These are phyloP conservation scores for Xylariaceae sp. DNA, from an alignment of 2,329 filamentous ascomycete species.

Conservation along the genomic window DNA sequence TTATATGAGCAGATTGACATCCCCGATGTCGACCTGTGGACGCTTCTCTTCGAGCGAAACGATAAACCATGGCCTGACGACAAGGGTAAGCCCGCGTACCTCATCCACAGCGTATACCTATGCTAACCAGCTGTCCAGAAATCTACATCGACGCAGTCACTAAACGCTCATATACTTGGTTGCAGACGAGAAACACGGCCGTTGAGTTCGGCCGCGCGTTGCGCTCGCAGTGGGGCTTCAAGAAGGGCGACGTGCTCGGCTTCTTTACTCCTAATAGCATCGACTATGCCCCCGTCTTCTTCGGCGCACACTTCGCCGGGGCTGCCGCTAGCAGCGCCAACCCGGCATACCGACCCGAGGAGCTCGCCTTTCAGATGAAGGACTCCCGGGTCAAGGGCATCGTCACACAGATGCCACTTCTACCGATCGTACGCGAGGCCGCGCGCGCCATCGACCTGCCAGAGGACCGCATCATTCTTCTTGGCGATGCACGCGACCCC, in stretches of 20 bases:
- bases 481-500: slow-evolving; percentile 65
- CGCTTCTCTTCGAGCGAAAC: slow-evolving; percentile 68
- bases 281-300: slow-evolving; percentile 72
- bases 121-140: slow-evolving; percentile 45
- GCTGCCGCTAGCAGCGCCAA: slow-evolving; percentile 82
- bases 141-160: slow-evolving; percentile 75
- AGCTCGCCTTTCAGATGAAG: slow-evolving; percentile 78
- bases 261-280: slow-evolving; percentile 84
- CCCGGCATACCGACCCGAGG: slow-evolving; percentile 77
- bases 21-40: slow-evolving; percentile 74
- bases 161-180: slow-evolving; percentile 63
- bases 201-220: slow-evolving; percentile 77
- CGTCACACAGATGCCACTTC: slow-evolving; percentile 65
- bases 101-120: not conserved
- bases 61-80: slow-evolving; percentile 63
- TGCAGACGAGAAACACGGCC: slow-evolving; percentile 60
- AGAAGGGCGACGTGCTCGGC: slow-evolving; percentile 76
- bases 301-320: slow-evolving; percentile 79
- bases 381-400: slow-evolving; percentile 72
- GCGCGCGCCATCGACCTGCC: slow-evolving; percentile 66
- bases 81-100: slow-evolving; percentile 53
- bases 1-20: slow-evolving; percentile 62
- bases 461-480: slow-evolving; percentile 66
- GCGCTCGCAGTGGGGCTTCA: slow-evolving; percentile 69
- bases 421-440: slow-evolving; percentile 63